A percentile compares a stretch with the other conserved stretches of the same genome.
phyloP scores from a whole-genome alignment of 495 filamentous ascomycete species.

The Aspergillus avenaceus region DNA sequence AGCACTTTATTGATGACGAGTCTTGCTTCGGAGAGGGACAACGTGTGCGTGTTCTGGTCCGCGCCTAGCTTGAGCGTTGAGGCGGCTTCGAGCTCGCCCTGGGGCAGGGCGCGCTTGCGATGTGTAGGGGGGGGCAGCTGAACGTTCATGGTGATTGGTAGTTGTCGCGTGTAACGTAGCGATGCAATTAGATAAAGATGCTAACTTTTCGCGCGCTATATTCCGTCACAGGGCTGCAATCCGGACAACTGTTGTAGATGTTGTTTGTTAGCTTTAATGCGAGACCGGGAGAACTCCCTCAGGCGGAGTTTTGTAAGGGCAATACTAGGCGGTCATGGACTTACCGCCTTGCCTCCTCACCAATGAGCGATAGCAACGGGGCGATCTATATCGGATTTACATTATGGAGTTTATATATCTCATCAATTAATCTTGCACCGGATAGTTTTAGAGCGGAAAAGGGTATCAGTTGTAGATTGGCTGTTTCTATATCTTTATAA shows the following conservation, averaged over 20 bases:
- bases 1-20: slow-evolving; percentile 85
- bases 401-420: too few relatives aligned
- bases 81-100: slow-evolving; percentile 85
- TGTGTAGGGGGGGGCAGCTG: slow-evolving; percentile 54
- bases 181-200: too few relatives aligned
- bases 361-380: neutral
- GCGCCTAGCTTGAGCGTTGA: slow-evolving; percentile 82
- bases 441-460: slow-evolving; percentile 2
- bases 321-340: slow-evolving; percentile 8
- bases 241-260: too few relatives aligned
- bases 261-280: neutral
- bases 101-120: slow-evolving; percentile 65
- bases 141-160: slow-evolving; percentile 35
- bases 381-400: neutral
- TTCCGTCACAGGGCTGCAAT: too few relatives aligned
- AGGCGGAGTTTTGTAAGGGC: slow-evolving; percentile 1
- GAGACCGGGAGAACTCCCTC: neutral
- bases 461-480: slow-evolving; percentile 8
- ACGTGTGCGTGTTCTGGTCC: slow-evolving; percentile 79
- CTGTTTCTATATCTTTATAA: slow-evolving; percentile 8
- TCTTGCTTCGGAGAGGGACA: slow-evolving; percentile 87
- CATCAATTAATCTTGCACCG: too few relatives aligned
- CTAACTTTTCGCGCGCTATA: too few relatives aligned
- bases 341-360: slow-evolving; percentile 4
- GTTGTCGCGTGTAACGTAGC: too few relatives aligned